A percentile compares a stretch with the other conserved stretches of the same genome.
These are phyloP conservation scores for Dactylonectria estremocensis DNA, from an alignment of 2,329 filamentous ascomycete species.

Conservation along the genomic window DNA sequence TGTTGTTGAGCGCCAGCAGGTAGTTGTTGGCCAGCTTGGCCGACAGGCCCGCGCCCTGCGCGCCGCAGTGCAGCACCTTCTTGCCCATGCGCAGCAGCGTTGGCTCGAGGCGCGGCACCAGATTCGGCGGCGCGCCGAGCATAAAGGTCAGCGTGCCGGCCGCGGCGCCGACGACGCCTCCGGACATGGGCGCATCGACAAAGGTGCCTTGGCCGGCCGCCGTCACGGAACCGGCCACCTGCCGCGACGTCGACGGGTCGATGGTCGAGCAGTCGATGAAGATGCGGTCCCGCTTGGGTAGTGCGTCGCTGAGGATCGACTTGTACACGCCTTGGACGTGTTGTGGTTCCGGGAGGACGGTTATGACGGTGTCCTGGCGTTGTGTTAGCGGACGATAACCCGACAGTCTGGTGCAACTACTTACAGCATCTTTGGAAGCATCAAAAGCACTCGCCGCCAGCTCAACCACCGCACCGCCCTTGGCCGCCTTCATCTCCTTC, in stretches of 20 bases:
- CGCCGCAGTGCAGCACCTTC: constrained; percentile 87
- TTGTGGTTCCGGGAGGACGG: constrained; percentile 88
- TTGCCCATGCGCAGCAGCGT: constrained; percentile 88
- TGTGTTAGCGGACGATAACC: constrained; percentile 19
- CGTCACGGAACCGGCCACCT: constrained; percentile 79
- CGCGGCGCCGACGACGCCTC: constrained; percentile 91
- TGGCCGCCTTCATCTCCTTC: constrained; percentile 62
- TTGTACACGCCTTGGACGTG: constrained; percentile 90
- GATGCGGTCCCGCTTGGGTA: constrained; percentile 73
- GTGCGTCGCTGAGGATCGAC: constrained; percentile 75
- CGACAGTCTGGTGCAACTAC: constrained; percentile 35
- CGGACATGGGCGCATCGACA: constrained; percentile 97
- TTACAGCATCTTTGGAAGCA: constrained; percentile 68
- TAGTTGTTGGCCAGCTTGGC: constrained; percentile 99
- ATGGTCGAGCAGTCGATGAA: constrained; percentile 99
- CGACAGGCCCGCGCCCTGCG: constrained; percentile 86
- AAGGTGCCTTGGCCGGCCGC: constrained; percentile 81
- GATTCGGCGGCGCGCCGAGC: constrained; percentile 79
- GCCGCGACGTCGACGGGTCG: constrained; percentile 86
- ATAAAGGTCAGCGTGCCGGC: constrained; percentile 96
- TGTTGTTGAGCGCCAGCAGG: constrained; percentile 93
- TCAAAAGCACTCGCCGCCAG: constrained; percentile 62
- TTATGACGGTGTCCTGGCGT: constrained; percentile 84
- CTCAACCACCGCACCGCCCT: constrained; percentile 63
- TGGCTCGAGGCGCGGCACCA: constrained; percentile 76